Conservation (phyloP, 1,284 basidiomycete species). For the Fistulinella staudtii region DNA sequence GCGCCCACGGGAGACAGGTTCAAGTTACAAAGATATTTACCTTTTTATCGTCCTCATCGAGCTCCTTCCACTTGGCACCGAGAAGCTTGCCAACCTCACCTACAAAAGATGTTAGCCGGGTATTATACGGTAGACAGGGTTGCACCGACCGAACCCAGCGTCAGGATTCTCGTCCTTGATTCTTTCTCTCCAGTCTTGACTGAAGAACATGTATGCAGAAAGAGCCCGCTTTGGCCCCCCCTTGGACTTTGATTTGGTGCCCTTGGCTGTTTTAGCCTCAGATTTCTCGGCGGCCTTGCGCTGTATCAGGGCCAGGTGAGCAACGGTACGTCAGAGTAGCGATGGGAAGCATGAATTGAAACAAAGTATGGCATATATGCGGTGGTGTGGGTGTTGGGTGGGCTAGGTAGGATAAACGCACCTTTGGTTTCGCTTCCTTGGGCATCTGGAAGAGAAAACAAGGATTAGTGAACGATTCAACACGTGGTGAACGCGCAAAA, state of each 20-base stretch:
- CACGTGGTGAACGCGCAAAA: constrained; percentile 30
- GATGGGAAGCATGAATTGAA: not conserved
- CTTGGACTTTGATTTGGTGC: constrained; percentile 58
- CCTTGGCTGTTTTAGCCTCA: constrained; percentile 60
- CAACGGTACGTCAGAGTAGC: constrained; percentile 4
- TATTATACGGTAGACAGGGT: constrained; percentile 4
- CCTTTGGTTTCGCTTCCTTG: constrained; percentile 78
- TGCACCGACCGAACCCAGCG: constrained; percentile 77
- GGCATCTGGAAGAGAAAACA: constrained; percentile 62
- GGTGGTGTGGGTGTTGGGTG: constrained; percentile 7
- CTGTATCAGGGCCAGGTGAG: constrained; percentile 39
- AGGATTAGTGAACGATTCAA: constrained; percentile 34
- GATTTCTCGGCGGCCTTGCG: constrained; percentile 73
- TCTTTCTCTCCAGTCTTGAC: constrained; percentile 90
- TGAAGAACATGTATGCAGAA: constrained; percentile 99
- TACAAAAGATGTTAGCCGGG: constrained; percentile 25
- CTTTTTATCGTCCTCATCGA: constrained; percentile 82
- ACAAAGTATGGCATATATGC: constrained; percentile 21
- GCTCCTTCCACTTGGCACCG: constrained; percentile 88
- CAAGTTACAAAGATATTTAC: constrained; percentile 36
- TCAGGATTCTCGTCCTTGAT: constrained; percentile 96
- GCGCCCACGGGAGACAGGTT: not conserved
- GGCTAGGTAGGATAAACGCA: constrained; percentile 27
- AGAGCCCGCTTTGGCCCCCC: constrained; percentile 80
- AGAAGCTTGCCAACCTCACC: constrained; percentile 85